Percentiles rank a stretch among this genome's conserved stretches.
These are phyloP conservation scores for Austroboletus novae-zelandiae DNA, from an alignment of 1,284 basidiomycete genomes.

Conservation along the genomic window DNA sequence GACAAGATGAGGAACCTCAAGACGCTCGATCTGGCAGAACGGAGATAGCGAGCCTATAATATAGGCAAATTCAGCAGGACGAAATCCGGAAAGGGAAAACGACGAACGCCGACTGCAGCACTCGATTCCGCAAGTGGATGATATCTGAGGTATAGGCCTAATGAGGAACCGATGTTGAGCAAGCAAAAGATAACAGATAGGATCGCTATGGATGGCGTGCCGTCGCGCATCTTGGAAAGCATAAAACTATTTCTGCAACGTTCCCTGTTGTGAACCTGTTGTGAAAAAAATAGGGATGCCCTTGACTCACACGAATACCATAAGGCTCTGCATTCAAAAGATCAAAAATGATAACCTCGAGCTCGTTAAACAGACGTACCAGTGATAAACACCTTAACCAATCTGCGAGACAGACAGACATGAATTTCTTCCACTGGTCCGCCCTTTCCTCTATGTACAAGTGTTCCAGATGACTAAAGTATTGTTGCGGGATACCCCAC, in stretches of 20 bases:
- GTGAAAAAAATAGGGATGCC: too few relatives aligned
- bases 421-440: slow-evolving; percentile 33
- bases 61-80: slow-evolving; percentile 1
- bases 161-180: slow-evolving; percentile 28
- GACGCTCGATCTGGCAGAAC: slow-evolving; percentile 13
- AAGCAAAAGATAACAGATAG: slow-evolving; percentile 25
- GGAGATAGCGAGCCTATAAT: slow-evolving; percentile 25
- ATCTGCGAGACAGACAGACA: slow-evolving; percentile 27
- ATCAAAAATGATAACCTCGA: slow-evolving; percentile 11
- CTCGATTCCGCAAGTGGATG: slow-evolving; percentile 19
- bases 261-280: neutral
- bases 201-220: slow-evolving; percentile 18
- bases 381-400: slow-evolving; percentile 28
- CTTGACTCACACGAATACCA: slow-evolving; percentile 28
- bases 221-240: slow-evolving; percentile 23
- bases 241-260: slow-evolving; percentile 23
- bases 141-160: slow-evolving; percentile 28
- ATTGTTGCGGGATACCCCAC: slow-evolving; percentile 32
- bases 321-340: slow-evolving; percentile 17
- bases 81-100: neutral
- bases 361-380: slow-evolving; percentile 14
- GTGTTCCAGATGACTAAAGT: slow-evolving; percentile 23
- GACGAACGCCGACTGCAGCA: slow-evolving; percentile 26
- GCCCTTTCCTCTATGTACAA: slow-evolving; percentile 34
- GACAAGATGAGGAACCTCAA: slow-evolving; percentile 26